Percentiles rank a stretch among this genome's conserved stretches.
phyloP scores from a whole-genome alignment of 2,329 filamentous ascomycete genomes.

The Helicocarpus griseus region DNA sequence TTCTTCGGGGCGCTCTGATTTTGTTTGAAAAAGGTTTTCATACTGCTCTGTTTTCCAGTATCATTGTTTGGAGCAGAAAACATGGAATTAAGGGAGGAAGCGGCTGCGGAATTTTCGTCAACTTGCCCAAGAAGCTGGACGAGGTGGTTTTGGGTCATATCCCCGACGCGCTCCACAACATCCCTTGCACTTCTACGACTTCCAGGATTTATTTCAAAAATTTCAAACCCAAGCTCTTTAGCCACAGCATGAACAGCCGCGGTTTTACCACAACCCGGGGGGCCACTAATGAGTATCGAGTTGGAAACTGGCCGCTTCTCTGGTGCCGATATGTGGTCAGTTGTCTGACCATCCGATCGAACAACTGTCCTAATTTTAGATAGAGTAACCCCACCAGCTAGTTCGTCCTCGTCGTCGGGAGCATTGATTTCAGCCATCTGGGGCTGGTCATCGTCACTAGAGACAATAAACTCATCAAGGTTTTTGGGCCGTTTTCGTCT shows the following conservation, averaged over 20 bases:
- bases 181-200: constrained; percentile 80
- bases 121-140: constrained; percentile 48
- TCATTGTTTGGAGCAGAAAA: constrained; percentile 31
- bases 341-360: constrained; percentile 28
- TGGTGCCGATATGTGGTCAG: constrained; percentile 23
- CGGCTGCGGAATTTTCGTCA: constrained; percentile 29
- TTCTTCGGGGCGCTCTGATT: constrained; percentile 26
- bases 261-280: constrained; percentile 85
- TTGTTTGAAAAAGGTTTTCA: constrained; percentile 66
- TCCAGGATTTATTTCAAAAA: constrained; percentile 88
- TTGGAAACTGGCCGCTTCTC: constrained; percentile 52
- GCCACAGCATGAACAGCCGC: constrained; percentile 86
- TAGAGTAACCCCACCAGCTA: constrained; percentile 30
- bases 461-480: constrained; percentile 69
- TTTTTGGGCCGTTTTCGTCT: constrained; percentile 61
- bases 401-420: constrained; percentile 41
- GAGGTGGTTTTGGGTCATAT: constrained; percentile 94
- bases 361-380: constrained; percentile 31
- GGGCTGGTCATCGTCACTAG: constrained; percentile 63
- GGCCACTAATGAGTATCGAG: constrained; percentile 78
- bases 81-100: constrained; percentile 16
- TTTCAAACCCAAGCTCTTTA: constrained; percentile 81
- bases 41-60: constrained; percentile 64
- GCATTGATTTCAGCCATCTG: constrained; percentile 60
- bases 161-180: constrained; percentile 80